Conservation (phyloP, 1,139 yeast species). For the Meyerozyma guilliermondii region DNA sequence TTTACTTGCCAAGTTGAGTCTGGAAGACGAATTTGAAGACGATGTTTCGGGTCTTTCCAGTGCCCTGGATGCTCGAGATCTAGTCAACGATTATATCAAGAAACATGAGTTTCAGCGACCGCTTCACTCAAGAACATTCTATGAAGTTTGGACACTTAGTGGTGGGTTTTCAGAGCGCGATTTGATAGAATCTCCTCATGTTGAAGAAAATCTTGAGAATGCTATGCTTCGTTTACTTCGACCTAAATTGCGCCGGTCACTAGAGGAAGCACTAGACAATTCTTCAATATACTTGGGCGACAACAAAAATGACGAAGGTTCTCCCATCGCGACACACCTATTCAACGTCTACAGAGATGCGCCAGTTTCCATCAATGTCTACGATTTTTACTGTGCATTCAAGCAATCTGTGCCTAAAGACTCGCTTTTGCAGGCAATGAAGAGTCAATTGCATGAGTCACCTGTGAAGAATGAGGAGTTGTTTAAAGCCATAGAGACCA, state of each 20-base stretch:
- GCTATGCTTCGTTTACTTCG: constrained; percentile 35
- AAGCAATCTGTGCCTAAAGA: constrained; percentile 46
- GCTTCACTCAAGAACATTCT: constrained; percentile 19
- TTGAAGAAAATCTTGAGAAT: constrained; percentile 36
- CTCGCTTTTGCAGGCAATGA: constrained; percentile 20
- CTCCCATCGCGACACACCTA: constrained; percentile 53
- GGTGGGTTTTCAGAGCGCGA: constrained; percentile 25
- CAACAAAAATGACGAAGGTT: constrained; percentile 14
- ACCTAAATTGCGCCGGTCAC: constrained; percentile 29
- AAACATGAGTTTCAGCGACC: background rate
- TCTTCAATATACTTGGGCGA: constrained; percentile 17
- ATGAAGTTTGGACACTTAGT: constrained; percentile 34
- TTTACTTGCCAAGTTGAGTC: background rate
- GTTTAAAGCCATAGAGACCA: background rate
- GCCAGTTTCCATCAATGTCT: constrained; percentile 64
- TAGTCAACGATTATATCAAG: background rate
- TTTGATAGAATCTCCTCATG: constrained; percentile 13
- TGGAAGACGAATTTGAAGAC: background rate
- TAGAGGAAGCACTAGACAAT: constrained; percentile 30
- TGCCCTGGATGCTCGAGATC: background rate
- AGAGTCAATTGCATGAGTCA: background rate
- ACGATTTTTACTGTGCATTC: constrained; percentile 74
- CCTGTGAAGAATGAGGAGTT: background rate
- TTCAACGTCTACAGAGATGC: constrained; percentile 79
- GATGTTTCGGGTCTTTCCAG: background rate